Percentiles rank a stretch among this genome's conserved stretches.
Evolutionary conservation across 1,284 basidiomycete species (phyloP).

Genomic region (Ustilago trichophora): DNA sequence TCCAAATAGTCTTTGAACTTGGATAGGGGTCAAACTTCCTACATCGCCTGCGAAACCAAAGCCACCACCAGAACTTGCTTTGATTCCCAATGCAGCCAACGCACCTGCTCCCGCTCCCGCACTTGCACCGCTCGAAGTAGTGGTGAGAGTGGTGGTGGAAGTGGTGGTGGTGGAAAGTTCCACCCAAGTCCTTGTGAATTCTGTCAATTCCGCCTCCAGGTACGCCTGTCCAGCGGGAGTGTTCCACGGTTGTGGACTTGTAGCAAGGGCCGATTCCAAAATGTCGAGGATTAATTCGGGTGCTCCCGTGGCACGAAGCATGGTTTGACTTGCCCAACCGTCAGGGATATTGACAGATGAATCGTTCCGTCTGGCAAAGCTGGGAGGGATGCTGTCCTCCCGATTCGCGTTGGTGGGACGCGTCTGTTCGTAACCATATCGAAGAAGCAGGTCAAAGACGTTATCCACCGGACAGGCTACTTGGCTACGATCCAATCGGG

Average conservation of each 20-base stretch:
- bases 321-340: conserved; percentile 82
- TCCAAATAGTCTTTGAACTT: conserved; percentile 13
- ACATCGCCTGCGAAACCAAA: too few relatives aligned
- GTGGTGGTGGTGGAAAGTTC: conserved; percentile 42
- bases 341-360: conserved; percentile 33
- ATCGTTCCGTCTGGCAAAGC: conserved; percentile 9
- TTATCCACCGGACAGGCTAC: conserved; percentile 62
- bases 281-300: conserved; percentile 82
- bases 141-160: too few relatives aligned
- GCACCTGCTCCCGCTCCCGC: too few relatives aligned
- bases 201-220: conserved; percentile 53
- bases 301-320: conserved; percentile 80
- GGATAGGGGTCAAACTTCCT: too few relatives aligned
- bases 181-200: conserved; percentile 50
- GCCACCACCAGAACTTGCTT: too few relatives aligned
- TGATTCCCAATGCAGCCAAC: too few relatives aligned
- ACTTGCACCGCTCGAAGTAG: too few relatives aligned
- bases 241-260: conserved; percentile 59
- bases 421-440: conserved; percentile 56
- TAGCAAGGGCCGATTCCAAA: conserved; percentile 83
- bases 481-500: conserved; percentile 41
- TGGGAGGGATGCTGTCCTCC: conserved; percentile 33
- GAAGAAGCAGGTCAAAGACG: conserved; percentile 52
- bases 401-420: too few relatives aligned
- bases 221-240: conserved; percentile 46